These are phyloP conservation scores for Sicyos edulis DNA, from an alignment of 306 rosid species.

Conservation along the genomic window DNA sequence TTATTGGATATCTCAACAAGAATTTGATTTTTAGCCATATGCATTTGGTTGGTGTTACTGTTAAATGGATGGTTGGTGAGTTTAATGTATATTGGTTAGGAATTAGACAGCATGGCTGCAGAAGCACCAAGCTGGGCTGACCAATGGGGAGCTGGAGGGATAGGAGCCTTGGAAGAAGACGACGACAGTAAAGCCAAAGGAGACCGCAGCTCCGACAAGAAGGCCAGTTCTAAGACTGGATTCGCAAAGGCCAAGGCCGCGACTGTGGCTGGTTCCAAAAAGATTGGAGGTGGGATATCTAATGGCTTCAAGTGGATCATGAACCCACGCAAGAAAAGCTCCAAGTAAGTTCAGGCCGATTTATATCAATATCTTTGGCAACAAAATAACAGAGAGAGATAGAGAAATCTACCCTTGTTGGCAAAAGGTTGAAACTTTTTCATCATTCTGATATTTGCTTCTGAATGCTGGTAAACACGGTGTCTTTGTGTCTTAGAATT, in stretches of 20 bases:
- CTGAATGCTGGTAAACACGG: no score
- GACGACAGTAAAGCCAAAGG: conserved; percentile 33
- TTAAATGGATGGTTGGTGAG: not conserved
- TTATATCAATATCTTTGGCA: not conserved
- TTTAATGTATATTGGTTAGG: not conserved
- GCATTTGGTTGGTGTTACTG: not conserved
- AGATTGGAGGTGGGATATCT: conserved; percentile 52
- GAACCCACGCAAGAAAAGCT: conserved; percentile 48
- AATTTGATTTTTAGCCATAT: not conserved
- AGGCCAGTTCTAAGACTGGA: conserved; percentile 41
- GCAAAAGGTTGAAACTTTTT: no score
- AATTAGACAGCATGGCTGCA: conserved; percentile 37
- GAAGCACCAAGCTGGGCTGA: conserved; percentile 93
- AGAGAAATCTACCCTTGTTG: no score
- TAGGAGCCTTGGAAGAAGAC: conserved; percentile 73
- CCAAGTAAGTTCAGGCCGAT: conserved; percentile 23
- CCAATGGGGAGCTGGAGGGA: conserved; percentile 96
- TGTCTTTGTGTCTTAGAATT: not conserved
- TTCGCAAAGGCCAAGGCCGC: conserved; percentile 54
- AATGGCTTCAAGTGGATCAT: conserved; percentile 79
- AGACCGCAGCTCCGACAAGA: conserved; percentile 36
- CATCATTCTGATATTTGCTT: no score
- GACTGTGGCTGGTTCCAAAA: conserved; percentile 44
- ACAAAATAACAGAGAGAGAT: not conserved
- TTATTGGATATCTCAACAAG: not conserved